Percentiles rank a stretch among this genome's conserved stretches.
Conservation (phyloP, 306 rosid species). For the Pyrus bretschneideri region DNA sequence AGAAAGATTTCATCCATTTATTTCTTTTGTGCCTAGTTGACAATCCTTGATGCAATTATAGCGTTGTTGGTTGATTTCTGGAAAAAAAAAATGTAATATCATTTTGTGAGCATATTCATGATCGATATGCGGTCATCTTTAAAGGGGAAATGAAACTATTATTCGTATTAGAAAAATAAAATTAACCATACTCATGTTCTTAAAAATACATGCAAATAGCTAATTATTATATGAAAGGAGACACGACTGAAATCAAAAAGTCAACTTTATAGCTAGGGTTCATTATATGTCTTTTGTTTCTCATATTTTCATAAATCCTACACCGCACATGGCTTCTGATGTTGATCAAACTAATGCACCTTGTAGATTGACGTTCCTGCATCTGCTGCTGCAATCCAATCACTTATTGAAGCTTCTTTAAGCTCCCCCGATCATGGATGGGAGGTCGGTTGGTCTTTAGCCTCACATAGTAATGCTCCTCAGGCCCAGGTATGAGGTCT, state of each 20-base stretch:
- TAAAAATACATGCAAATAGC: neutral
- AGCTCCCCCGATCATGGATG: slow-evolving; percentile 64
- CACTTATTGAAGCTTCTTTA: slow-evolving; percentile 66
- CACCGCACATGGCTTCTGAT: neutral
- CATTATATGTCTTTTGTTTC: neutral
- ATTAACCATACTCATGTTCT: neutral
- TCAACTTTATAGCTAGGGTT: slow-evolving; percentile 1
- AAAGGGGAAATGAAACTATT: neutral
- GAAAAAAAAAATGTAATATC: neutral
- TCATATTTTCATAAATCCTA: neutral
- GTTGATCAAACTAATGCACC: slow-evolving; percentile 10
- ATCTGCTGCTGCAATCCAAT: slow-evolving; percentile 58
- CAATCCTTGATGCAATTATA: neutral
- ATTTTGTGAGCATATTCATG: neutral
- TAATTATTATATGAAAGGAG: neutral
- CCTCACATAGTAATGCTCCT: slow-evolving; percentile 48
- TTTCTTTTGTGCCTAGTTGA: neutral
- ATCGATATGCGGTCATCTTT: neutral
- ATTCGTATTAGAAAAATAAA: neutral
- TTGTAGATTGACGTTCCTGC: slow-evolving; percentile 67
- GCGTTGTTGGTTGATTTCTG: neutral
- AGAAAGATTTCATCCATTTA: neutral
- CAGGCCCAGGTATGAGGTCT: slow-evolving; percentile 42
- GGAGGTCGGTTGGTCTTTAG: slow-evolving; percentile 95
- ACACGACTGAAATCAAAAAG: neutral